A percentile compares a stretch with the other conserved stretches of the same genome.
These are phyloP conservation scores for Torrubiella hemipterigena DNA, from an alignment of 2,329 filamentous ascomycete species.

Conservation along the genomic window DNA sequence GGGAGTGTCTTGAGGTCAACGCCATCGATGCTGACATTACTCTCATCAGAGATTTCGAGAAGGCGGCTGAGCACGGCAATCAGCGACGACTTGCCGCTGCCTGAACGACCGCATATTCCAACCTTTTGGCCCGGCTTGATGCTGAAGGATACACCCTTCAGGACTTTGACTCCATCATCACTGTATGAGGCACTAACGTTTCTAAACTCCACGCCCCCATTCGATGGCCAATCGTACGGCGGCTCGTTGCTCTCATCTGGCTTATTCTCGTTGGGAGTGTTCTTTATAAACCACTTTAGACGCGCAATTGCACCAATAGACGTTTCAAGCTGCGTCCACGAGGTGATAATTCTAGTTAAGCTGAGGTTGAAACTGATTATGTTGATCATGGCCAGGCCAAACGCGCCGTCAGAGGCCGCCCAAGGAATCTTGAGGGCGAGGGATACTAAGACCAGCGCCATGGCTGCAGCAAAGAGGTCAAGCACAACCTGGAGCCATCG, in stretches of 20 bases:
- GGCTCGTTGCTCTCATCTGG: slow-evolving; percentile 5
- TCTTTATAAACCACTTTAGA: slow-evolving; percentile 9
- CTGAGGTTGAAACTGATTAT: slow-evolving; percentile 22
- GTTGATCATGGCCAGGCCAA: slow-evolving; percentile 25
- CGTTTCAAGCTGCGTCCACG: slow-evolving; percentile 20
- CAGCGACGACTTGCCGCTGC: slow-evolving; percentile 9
- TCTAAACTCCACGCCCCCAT: slow-evolving; percentile 11
- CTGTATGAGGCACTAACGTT: slow-evolving; percentile 14
- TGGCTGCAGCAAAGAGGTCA: slow-evolving; percentile 31
- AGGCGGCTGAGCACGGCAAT: neutral
- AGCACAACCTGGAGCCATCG: slow-evolving; percentile 42
- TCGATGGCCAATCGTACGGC: slow-evolving; percentile 9
- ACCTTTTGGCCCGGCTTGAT: slow-evolving; percentile 12
- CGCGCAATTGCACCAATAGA: slow-evolving; percentile 15
- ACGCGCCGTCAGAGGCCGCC: slow-evolving; percentile 18
- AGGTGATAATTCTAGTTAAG: slow-evolving; percentile 16
- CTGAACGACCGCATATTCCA: slow-evolving; percentile 12
- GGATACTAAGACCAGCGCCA: slow-evolving; percentile 32
- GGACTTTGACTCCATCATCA: no score
- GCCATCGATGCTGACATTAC: slow-evolving; percentile 28
- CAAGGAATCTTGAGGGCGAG: slow-evolving; percentile 30
- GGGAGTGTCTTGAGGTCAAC: slow-evolving; percentile 16
- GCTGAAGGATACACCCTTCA: slow-evolving; percentile 5
- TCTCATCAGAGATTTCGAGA: slow-evolving; percentile 23
- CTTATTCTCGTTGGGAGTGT: neutral